Conservation (phyloP, 2,329 filamentous ascomycete species). For the Xylariaceae sp. region DNA sequence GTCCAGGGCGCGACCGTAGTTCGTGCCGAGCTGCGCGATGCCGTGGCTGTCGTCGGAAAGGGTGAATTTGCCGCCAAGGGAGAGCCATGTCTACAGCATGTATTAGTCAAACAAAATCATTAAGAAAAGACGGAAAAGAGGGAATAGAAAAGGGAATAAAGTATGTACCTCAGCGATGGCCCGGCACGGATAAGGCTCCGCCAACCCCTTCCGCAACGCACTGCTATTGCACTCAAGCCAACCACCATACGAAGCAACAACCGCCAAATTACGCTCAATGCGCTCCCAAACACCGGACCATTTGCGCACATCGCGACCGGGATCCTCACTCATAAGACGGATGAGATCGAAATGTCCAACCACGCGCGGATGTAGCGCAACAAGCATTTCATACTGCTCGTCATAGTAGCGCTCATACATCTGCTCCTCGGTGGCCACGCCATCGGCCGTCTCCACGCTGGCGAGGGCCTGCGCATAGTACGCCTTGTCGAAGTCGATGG, state of each 20-base stretch:
- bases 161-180: conserved; percentile 66
- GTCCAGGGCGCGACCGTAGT: conserved; percentile 65
- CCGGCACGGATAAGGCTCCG: conserved; percentile 79
- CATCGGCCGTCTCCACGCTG: conserved; percentile 8
- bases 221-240: conserved; percentile 87
- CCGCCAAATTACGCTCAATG: conserved; percentile 67
- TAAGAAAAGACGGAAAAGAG: not conserved
- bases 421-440: conserved; percentile 56
- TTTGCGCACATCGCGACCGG: conserved; percentile 53
- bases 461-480: conserved; percentile 62
- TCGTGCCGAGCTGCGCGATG: conserved; percentile 77
- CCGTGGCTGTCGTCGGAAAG: conserved; percentile 95
- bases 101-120: not conserved
- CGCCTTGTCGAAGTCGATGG: conserved; percentile 77
- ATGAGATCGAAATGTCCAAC: conserved; percentile 95
- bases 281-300: conserved; percentile 66
- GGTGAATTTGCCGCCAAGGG: conserved; percentile 73
- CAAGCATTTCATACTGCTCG: conserved; percentile 75
- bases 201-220: conserved; percentile 81
- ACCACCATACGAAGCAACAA: conserved; percentile 67
- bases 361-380: conserved; percentile 63
- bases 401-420: conserved; percentile 86
- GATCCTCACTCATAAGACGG: conserved; percentile 67
- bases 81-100: conserved; percentile 57
- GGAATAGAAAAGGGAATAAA: not conserved